phyloP scores from a whole-genome alignment of 164 flowering plant genomes.

The Nymphaea thermarum region DNA sequence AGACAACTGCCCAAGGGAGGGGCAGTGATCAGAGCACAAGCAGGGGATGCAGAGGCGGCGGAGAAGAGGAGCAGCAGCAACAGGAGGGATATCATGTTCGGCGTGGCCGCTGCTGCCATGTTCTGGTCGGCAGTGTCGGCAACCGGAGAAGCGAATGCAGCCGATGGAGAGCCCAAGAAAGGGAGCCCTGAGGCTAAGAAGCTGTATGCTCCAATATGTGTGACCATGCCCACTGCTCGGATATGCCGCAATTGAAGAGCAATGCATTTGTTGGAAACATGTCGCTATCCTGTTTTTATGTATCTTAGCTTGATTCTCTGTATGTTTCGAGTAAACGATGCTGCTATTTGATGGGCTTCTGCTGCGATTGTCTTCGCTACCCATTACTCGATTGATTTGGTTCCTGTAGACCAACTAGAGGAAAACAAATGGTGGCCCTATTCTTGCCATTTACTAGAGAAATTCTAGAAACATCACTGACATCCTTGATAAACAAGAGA shows the following conservation, averaged over 20 bases:
- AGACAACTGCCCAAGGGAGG: conserved; percentile 14
- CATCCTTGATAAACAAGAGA: too few relatives aligned
- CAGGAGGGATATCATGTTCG: conserved; percentile 66
- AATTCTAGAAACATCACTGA: too few relatives aligned
- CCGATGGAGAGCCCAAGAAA: conserved; percentile 40
- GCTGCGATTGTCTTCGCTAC: not conserved
- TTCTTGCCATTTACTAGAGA: too few relatives aligned
- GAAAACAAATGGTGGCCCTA: too few relatives aligned
- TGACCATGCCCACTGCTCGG: conserved; percentile 82
- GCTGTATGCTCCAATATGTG: conserved; percentile 68
- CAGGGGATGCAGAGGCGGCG: conserved; percentile 2
- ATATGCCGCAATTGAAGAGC: conserved; percentile 46
- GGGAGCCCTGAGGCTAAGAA: conserved; percentile 65
- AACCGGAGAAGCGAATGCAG: conserved; percentile 18
- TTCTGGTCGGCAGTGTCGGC: conserved; percentile 24
- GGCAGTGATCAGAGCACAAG: not conserved
- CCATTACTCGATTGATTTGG: too few relatives aligned
- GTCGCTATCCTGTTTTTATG: not conserved
- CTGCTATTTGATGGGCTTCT: not conserved
- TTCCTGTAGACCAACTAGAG: too few relatives aligned
- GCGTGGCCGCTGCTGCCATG: conserved; percentile 50
- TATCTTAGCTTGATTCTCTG: not conserved
- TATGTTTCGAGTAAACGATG: not conserved
- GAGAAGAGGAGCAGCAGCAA: conserved; percentile 25
- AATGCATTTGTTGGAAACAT: not conserved